Percentiles rank a stretch among this genome's conserved stretches.
Conservation (phyloP, 495 filamentous ascomycete genomes). For the Cairneyella variabilis region DNA sequence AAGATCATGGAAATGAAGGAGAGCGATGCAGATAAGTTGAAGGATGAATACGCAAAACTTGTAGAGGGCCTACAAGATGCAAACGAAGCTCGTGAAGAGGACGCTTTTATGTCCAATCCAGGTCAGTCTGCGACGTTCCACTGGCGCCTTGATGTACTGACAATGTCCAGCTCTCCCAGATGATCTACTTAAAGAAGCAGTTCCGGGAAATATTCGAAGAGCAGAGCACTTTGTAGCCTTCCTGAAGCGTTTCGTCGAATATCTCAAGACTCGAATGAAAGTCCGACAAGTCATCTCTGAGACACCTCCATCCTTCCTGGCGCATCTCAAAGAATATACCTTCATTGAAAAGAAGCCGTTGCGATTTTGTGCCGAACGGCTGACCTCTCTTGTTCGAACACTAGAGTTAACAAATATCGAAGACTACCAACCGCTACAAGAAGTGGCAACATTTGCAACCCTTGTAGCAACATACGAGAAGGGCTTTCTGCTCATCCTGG, state of each 20-base stretch:
- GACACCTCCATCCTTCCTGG: constrained; percentile 89
- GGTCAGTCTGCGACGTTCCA: constrained; percentile 34
- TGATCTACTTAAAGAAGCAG: constrained; percentile 84
- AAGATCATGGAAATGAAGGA: constrained; percentile 91
- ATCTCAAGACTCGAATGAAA: constrained; percentile 98
- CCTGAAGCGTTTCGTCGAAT: constrained; percentile 94
- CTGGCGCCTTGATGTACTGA: constrained; percentile 29
- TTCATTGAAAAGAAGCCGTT: constrained; percentile 97
- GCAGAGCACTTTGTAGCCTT: constrained; percentile 97
- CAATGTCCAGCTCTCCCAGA: constrained; percentile 57
- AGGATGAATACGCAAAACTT: constrained; percentile 92
- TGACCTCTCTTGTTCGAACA: constrained; percentile 92
- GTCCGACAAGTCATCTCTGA: constrained; percentile 95
- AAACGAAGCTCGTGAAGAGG: constrained; percentile 85
- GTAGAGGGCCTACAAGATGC: constrained; percentile 88
- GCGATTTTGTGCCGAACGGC: constrained; percentile 89
- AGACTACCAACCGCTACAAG: constrained; percentile 94
- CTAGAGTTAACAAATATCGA: constrained; percentile 97
- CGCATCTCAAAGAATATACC: constrained; percentile 89
- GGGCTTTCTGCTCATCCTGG: constrained; percentile 91
- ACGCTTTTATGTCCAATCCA: constrained; percentile 95
- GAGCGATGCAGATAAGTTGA: constrained; percentile 85
- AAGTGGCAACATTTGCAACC: constrained; percentile 98
- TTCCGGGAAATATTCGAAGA: constrained; percentile 92
- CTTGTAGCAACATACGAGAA: constrained; percentile 96